Percentiles rank a stretch among this genome's conserved stretches.
Conservation (phyloP, 306 rosid species). For the Trifolium subterraneum region DNA sequence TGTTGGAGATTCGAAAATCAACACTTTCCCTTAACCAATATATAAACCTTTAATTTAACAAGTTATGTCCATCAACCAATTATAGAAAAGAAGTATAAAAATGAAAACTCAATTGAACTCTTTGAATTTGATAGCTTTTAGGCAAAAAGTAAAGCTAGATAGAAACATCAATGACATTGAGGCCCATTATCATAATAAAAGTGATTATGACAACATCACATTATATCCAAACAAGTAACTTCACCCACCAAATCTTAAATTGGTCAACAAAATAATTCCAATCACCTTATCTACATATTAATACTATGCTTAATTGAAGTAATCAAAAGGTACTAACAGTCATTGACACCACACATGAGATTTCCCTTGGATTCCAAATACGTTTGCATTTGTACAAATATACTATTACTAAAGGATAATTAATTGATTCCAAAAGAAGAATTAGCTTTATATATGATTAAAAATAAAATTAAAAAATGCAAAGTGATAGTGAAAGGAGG, state of each 20-base stretch:
- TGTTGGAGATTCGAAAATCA: neutral
- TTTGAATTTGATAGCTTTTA: neutral
- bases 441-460: conserved; percentile 35
- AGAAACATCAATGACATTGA: neutral
- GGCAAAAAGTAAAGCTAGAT: neutral
- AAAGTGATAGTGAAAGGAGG: conserved; percentile 53
- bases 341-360: conserved; percentile 44
- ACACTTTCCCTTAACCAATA: neutral
- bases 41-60: neutral
- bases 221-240: neutral
- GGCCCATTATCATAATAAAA: conserved; percentile 16
- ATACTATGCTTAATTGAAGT: conserved; percentile 36
- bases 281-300: conserved; percentile 41
- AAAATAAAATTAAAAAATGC: conserved; percentile 6
- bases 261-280: conserved; percentile 40
- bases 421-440: conserved; percentile 48
- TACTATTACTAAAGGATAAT: conserved; percentile 35
- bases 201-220: conserved; percentile 1
- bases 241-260: conserved; percentile 22
- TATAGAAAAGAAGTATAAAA: conserved; percentile 2
- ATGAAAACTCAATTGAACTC: neutral
- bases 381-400: conserved; percentile 26
- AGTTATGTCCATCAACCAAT: neutral
- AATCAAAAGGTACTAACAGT: conserved; percentile 40
- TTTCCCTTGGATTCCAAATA: conserved; percentile 65